Evolutionary conservation across 2,329 filamentous ascomycete species (phyloP).

Genomic region (Pseudogymnoascus sp.): DNA sequence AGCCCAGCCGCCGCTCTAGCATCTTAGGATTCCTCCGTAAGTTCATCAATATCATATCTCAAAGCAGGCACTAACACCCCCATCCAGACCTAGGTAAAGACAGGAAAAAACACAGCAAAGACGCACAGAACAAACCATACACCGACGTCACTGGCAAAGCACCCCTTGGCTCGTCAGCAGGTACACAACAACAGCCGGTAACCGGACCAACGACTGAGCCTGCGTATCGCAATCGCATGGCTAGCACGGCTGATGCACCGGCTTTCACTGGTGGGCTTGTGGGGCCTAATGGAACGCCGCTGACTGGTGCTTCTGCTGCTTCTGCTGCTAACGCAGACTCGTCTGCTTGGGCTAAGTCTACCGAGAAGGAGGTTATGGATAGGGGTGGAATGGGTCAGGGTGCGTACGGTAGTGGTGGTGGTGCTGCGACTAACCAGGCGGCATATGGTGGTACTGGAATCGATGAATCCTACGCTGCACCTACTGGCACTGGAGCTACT

Average conservation of each 20-base stretch:
- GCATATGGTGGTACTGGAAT: not conserved
- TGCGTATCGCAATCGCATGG: not conserved
- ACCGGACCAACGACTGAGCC: not conserved
- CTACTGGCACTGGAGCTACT: not conserved
- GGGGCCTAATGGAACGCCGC: not conserved
- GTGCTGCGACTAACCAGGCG: not conserved
- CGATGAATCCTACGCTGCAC: not conserved
- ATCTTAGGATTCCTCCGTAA: constrained; percentile 25
- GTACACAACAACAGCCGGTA: constrained; percentile 16
- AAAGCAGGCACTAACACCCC: constrained; percentile 10
- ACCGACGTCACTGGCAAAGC: constrained; percentile 14
- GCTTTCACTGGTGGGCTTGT: not conserved
- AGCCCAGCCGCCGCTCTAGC: constrained; percentile 18
- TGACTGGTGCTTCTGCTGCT: not conserved
- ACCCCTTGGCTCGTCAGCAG: constrained; percentile 21
- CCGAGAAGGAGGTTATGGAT: constrained; percentile 4
- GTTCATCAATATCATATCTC: not conserved
- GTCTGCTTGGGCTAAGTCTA: not conserved
- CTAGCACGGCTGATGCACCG: not conserved
- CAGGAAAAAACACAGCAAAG: constrained; percentile 18
- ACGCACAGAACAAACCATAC: not conserved
- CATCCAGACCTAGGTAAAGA: constrained; percentile 22
- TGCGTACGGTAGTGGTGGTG: not conserved
- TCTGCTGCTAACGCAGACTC: not conserved
- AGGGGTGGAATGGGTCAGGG: not conserved